A percentile compares a stretch with the other conserved stretches of the same genome.
Conservation (phyloP, 2,329 filamentous ascomycete species). For the Thermoascus crustaceus region DNA sequence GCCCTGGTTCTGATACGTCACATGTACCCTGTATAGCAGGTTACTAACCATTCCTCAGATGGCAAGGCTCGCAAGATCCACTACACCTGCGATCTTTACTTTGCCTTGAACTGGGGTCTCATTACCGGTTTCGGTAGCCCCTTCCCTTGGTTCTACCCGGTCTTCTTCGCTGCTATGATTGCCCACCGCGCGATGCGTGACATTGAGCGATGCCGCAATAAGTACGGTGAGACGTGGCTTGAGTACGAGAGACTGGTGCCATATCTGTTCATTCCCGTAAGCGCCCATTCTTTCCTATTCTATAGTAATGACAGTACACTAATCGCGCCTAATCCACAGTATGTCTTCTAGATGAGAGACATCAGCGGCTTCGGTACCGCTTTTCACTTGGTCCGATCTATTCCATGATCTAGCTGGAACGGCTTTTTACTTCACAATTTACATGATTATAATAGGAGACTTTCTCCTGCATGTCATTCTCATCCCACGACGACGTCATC, state of each 20-base stretch:
- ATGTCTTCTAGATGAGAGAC: background rate
- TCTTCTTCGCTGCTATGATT: conserved; percentile 76
- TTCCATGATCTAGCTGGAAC: background rate
- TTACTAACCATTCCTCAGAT: conserved; percentile 35
- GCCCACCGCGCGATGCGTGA: conserved; percentile 68
- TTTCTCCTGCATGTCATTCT: no score
- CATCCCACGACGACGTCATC: no score
- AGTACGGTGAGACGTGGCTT: conserved; percentile 74
- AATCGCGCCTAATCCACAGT: background rate
- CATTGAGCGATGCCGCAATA: conserved; percentile 63
- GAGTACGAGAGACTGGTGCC: conserved; percentile 75
- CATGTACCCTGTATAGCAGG: background rate
- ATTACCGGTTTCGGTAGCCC: conserved; percentile 73
- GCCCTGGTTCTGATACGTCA: background rate
- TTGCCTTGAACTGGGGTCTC: conserved; percentile 69
- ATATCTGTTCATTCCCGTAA: conserved; percentile 72
- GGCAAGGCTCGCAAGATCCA: conserved; percentile 70
- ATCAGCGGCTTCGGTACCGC: background rate
- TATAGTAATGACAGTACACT: background rate
- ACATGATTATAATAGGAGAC: no score
- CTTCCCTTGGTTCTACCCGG: conserved; percentile 82
- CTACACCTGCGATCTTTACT: conserved; percentile 73
- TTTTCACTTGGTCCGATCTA: background rate
- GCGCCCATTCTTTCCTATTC: conserved; percentile 12
- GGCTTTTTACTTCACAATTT: no score